phyloP scores from a whole-genome alignment of 2,329 filamentous ascomycete genomes.

The Verticillium albo-atrum region DNA sequence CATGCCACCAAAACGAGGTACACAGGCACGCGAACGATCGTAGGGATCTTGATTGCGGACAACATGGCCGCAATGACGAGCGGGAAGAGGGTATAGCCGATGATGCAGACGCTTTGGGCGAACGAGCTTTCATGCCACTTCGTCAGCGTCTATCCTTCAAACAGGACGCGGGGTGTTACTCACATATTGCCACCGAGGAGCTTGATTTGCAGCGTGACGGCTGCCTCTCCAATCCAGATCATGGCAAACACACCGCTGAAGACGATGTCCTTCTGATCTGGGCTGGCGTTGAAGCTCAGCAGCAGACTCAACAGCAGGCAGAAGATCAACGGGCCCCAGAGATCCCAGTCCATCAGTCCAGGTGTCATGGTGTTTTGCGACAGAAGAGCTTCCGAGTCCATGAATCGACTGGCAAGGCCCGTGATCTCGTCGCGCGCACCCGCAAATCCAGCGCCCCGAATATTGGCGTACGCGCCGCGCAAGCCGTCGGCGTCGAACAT shows the following conservation, averaged over 20 bases:
- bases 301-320: constrained; percentile 85
- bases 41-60: constrained; percentile 74
- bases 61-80: constrained; percentile 89
- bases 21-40: constrained; percentile 81
- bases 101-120: constrained; percentile 95
- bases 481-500: constrained; percentile 55
- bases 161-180: constrained; percentile 31
- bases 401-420: constrained; percentile 55
- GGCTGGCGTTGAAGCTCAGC: constrained; percentile 74
- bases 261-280: constrained; percentile 78
- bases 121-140: constrained; percentile 66
- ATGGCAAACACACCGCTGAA: constrained; percentile 96
- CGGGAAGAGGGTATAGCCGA: constrained; percentile 96
- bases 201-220: constrained; percentile 98
- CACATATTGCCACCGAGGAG: constrained; percentile 95
- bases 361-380: constrained; percentile 74
- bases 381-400: constrained; percentile 59
- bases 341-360: constrained; percentile 91
- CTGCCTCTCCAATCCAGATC: constrained; percentile 93
- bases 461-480: constrained; percentile 57
- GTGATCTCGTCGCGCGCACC: constrained; percentile 60
- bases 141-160: not conserved
- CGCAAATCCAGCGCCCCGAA: constrained; percentile 53
- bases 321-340: constrained; percentile 96
- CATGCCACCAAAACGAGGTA: constrained; percentile 85